Evolutionary conservation across 257 asterid genomes (phyloP).

Genomic region (Ilex asprella): DNA sequence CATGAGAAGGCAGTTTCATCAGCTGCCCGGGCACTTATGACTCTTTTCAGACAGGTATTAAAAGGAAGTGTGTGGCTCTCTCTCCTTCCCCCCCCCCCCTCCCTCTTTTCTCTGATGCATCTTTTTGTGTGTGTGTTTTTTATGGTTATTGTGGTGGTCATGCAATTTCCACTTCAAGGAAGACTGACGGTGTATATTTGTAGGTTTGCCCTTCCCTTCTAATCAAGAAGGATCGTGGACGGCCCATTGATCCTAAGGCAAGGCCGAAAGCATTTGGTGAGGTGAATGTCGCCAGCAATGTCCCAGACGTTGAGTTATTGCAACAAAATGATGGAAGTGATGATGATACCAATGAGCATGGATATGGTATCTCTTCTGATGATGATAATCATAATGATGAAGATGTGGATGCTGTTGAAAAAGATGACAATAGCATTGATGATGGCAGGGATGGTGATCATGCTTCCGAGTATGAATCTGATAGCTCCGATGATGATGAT

Average conservation of each 20-base stretch:
- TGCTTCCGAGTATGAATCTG: conserved; percentile 29
- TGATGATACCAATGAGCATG: conserved; percentile 33
- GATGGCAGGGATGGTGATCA: neutral
- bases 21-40: conserved; percentile 79
- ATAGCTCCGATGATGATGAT: conserved; percentile 29
- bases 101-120: neutral
- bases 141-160: neutral
- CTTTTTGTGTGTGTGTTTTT: neutral
- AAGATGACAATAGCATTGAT: too few relatives aligned
- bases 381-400: conserved; percentile 25
- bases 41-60: conserved; percentile 78
- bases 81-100: neutral
- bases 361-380: neutral
- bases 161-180: neutral
- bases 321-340: conserved; percentile 40
- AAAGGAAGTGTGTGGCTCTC: neutral
- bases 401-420: too few relatives aligned
- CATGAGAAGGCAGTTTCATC: conserved; percentile 89
- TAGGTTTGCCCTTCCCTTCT: conserved; percentile 91
- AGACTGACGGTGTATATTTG: conserved; percentile 14
- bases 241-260: conserved; percentile 65
- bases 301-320: conserved; percentile 82
- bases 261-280: conserved; percentile 88
- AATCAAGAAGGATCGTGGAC: conserved; percentile 87
- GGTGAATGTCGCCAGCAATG: conserved; percentile 51